Percentiles rank a stretch among this genome's conserved stretches.
phyloP scores from a whole-genome alignment of 2,329 filamentous ascomycete species.

The Neofusicoccum kwambonambiense region DNA sequence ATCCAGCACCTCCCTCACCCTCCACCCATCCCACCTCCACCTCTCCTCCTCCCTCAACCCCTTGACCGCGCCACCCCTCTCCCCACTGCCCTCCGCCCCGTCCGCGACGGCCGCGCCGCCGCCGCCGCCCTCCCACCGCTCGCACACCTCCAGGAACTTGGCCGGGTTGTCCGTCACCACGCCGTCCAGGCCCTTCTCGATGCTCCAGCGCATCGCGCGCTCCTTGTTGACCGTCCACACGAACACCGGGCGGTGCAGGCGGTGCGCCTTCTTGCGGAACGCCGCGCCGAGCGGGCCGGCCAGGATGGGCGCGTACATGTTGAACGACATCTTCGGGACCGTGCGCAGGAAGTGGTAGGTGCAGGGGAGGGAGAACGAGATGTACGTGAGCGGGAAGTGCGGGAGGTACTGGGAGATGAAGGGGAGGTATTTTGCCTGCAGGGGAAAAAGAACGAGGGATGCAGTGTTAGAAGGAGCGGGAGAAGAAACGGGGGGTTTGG shows the following conservation, averaged over 20 bases:
- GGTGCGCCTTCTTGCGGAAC: conserved; percentile 64
- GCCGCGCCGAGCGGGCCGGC: conserved; percentile 64
- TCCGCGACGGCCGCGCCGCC: background rate
- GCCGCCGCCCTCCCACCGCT: conserved; percentile 36
- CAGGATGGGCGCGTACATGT: conserved; percentile 68
- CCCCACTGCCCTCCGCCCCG: background rate
- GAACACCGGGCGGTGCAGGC: conserved; percentile 61
- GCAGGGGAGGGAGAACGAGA: conserved; percentile 65
- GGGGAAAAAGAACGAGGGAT: too few relatives aligned
- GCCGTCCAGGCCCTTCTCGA: conserved; percentile 67
- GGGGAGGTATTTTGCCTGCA: conserved; percentile 64
- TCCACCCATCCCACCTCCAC: conserved; percentile 1
- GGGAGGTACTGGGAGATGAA: conserved; percentile 63
- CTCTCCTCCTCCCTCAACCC: background rate
- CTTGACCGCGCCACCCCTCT: background rate
- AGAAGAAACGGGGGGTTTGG: too few relatives aligned
- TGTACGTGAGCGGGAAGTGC: conserved; percentile 63
- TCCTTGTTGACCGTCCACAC: conserved; percentile 86
- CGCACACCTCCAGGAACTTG: conserved; percentile 59
- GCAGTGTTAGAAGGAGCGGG: too few relatives aligned
- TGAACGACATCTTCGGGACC: conserved; percentile 70
- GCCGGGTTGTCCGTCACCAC: conserved; percentile 83
- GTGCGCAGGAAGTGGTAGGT: conserved; percentile 67
- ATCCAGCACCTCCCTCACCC: background rate
- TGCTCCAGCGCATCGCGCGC: conserved; percentile 77